Evolutionary conservation across 2,329 filamentous ascomycete genomes (phyloP), one percentile per base, ranked within the genome.

Genomic region (Ceratocystis albifundus): DNA sequence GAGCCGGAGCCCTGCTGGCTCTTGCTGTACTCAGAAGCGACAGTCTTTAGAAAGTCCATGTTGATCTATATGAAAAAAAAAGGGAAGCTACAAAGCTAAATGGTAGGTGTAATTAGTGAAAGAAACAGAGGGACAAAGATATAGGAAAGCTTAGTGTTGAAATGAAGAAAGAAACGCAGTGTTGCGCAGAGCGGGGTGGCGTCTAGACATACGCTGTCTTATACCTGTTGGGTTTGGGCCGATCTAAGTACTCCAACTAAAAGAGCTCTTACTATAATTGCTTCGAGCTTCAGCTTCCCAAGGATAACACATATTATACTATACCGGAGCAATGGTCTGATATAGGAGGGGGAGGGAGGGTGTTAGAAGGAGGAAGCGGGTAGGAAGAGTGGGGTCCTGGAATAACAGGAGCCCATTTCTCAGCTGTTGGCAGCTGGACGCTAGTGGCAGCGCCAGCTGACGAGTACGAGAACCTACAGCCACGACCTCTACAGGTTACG

Each of bases 31-130:
- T 68, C 66, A 12, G 64, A 53, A n/a, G 66, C 66, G 59, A 62
- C 66, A 41, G 28, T 68, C 64, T 68, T 68, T 46, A 68, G 57
- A 36, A 65, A 68, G 32, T 68, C 66, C 66, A 68, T 68, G 28
- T 28, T 65, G 41, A 22, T 30, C 8, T 12, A 17, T 44, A n/a
- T 28, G 41, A 22, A 17, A 22, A 57, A 57, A 25, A 15, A 41
- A 7, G 30, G 20, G 12, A 25, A 25, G 45, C 15, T 15, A 57
- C 46, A 20, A 20, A 48, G 8, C 41, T 62, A 32, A 15, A 46
- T n/a, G 36, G 41, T 28, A 22, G 2, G 20, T 6, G 25, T 2
- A n/a, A 32, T 28, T 22, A n/a, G 25, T 30, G 36, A 41, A 10
- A 25, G 30, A 3, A 25, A 53, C 20, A 53, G 7, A 20, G 22